Evolutionary conservation across 495 filamentous ascomycete genomes (phyloP).

Genomic region (Xylaria cubensis): DNA sequence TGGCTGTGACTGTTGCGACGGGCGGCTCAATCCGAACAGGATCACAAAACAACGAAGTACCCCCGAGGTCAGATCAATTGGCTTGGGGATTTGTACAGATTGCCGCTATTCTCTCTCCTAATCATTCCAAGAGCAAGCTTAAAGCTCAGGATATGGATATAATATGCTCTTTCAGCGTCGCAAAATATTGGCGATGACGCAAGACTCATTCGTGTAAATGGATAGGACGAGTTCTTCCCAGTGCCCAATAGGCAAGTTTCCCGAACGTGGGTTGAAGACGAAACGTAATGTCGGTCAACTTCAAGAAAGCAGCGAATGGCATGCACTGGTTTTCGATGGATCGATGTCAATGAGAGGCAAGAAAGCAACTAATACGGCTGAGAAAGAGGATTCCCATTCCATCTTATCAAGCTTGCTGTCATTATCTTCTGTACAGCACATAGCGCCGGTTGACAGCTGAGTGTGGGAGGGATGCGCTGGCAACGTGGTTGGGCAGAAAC

Average conservation of each 20-base stretch:
- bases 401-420: slow-evolving; percentile 21
- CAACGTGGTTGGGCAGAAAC: slow-evolving; percentile 46
- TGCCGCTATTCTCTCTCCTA: neutral
- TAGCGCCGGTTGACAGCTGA: neutral
- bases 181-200: slow-evolving; percentile 10
- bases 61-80: slow-evolving; percentile 6
- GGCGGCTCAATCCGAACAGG: neutral
- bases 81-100: neutral
- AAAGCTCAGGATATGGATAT: neutral
- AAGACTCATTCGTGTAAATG: neutral
- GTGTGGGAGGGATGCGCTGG: slow-evolving; percentile 41
- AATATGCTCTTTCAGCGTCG: neutral
- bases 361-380: neutral
- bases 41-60: slow-evolving; percentile 1
- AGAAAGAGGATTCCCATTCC: slow-evolving; percentile 20
- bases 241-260: slow-evolving; percentile 24
- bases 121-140: neutral
- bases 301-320: slow-evolving; percentile 15
- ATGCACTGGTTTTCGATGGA: slow-evolving; percentile 17
- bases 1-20: slow-evolving; percentile 2
- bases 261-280: slow-evolving; percentile 18
- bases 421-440: slow-evolving; percentile 12
- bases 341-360: slow-evolving; percentile 12
- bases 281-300: slow-evolving; percentile 14
- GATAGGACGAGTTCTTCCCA: neutral